Base-by-base conservation (phyloP, 768 basidiomycete species). In the Amylocystis lapponica region DNA sequence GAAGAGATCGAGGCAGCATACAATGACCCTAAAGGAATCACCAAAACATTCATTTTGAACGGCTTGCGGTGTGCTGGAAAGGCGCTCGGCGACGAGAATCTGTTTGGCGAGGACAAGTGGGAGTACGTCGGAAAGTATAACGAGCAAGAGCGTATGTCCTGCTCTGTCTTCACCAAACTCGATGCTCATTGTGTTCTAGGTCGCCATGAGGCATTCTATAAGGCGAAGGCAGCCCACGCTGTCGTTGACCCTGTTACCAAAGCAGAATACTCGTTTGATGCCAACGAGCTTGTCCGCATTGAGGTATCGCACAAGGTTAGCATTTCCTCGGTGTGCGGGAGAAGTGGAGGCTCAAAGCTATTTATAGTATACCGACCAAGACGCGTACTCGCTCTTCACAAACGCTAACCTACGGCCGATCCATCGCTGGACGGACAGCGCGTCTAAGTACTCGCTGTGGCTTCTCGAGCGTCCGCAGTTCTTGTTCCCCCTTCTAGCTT, bases 251-350 rank as follows among this genome's bases (percentile, higher is more conserved):
- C 81, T 0, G 60, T 61, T 2, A 67, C 62, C 7, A 51, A 70
- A 11, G 59, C 69, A 33, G 60, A 64, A 12, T 58, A 86, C 33
- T 50, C 58, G 8, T 86, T 99, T 55, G 61, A 68, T 6, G 64
- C 82, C 45, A 79, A 76, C 46, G 96, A 99, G 61, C 66, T 83
- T 22, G 58, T 99, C 49, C 81, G 86, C 50, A 79, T 98, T 32
- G 96, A 98, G 59, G 74, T 82, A 51, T 92, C 90, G 30, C 70
- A 82, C 61, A 99, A 97, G 78, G 93, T 90, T 52, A n/a, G n/a
- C n/a, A n/a, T n/a, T n/a, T n/a, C n/a, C n/a, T n/a, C n/a, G n/a
- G n/a, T 27, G 36, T 39, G n/a, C n/a, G n/a, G n/a, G n/a, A n/a
- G n/a, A n/a, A n/a, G n/a, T n/a, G n/a, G n/a, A n/a, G n/a, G 10